These are phyloP conservation scores for Naematelia aurantialba DNA, from an alignment of 768 basidiomycete species.

Conservation along the genomic window DNA sequence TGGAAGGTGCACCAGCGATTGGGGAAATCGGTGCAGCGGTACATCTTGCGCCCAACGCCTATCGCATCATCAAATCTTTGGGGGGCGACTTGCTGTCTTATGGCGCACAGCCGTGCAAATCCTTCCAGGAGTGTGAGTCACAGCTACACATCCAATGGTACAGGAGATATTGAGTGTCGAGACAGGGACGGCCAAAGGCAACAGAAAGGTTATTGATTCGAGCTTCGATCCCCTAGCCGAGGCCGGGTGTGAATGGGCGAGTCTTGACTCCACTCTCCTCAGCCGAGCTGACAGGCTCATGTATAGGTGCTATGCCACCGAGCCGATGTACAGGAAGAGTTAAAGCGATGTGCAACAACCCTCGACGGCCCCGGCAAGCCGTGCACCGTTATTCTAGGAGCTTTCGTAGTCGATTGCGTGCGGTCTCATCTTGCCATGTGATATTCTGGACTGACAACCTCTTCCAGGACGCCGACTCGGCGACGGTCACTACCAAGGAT, in stretches of 20 bases:
- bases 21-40: background rate
- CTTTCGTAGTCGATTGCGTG: background rate
- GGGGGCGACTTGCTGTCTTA: background rate
- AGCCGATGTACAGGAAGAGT: background rate
- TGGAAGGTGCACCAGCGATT: background rate
- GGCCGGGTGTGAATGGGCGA: background rate
- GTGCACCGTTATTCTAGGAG: background rate
- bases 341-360: background rate
- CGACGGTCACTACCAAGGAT: constrained; percentile 15
- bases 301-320: constrained; percentile 1
- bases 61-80: background rate
- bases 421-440: background rate
- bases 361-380: background rate
- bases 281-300: background rate
- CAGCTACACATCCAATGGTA: background rate
- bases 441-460: background rate
- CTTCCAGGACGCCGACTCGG: constrained; percentile 10
- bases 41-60: background rate
- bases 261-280: background rate
- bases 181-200: background rate
- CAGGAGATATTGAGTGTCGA: background rate
- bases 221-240: background rate
- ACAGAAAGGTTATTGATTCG: background rate
- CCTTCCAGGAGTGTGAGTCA: constrained; percentile 1
- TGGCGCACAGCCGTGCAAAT: background rate